Evolutionary conservation across 176 grass and related monocot genomes (phyloP), one percentile per base, ranked within the genome.

Genomic region (Triticum timopheevii): DNA sequence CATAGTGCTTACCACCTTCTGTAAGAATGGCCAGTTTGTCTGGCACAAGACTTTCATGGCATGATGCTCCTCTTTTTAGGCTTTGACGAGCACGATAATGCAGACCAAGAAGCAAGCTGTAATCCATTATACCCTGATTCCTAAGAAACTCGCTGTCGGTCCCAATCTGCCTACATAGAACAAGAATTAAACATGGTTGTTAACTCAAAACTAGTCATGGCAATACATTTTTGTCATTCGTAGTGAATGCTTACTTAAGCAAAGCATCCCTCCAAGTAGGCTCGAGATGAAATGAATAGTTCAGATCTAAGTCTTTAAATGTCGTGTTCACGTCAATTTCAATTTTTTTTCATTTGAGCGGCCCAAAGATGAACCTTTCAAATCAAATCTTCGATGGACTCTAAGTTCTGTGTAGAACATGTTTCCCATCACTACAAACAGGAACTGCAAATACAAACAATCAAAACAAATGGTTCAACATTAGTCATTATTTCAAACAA

Each of bases 351-450:
- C 89, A 38, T 91, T 92, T n/a, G 95, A 98, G 33, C 96, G 88
- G 17, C 96, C 96, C 69, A 95, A 84, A 35, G 93, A 98, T 39
- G 96, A 98, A 56, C 93, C 96, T 91, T 98, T 98, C 82, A 98
- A 92, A 56, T 98, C 96, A 82, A 95, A 95, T 63, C 96, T 92
- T 70, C 86, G 69, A 64, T 98, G 96, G 79, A 99, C 96, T 90
- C 97, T 92, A 70, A 96, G 79, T 89, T 94, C 92, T 7, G 97
- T 99, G 88, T 87, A 99, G 90, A 99, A 99, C 97, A 99, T 99
- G 89, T 96, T 99, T 65, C 97, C 97, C 97, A 98, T 98, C 36
- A 98, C 97, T 81, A 98, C 97, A 86, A 98, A 98, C 31, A 92
- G 84, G 40, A 98, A 95, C 96, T 98, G 93, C 81, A 87, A 17